Evolutionary conservation across 2,329 filamentous ascomycete genomes (phyloP).

Genomic region (Drechslerella coelobrocha): DNA sequence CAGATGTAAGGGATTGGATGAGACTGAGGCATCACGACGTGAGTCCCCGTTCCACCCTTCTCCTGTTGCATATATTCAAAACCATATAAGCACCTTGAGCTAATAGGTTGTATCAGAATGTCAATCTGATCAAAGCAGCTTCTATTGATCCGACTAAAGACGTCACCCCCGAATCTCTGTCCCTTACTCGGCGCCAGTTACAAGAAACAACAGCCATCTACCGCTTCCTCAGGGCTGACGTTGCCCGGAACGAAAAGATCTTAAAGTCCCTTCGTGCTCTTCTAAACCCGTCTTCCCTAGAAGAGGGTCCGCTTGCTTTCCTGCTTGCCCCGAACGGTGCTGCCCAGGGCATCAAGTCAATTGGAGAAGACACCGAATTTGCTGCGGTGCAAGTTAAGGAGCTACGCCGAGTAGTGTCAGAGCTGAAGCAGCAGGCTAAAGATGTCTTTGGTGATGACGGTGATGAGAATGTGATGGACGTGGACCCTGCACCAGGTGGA

Average conservation of each 20-base stretch:
- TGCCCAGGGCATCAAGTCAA: constrained; percentile 64
- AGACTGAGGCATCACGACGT: constrained; percentile 84
- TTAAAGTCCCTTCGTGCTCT: constrained; percentile 22
- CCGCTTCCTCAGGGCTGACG: constrained; percentile 33
- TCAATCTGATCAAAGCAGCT: constrained; percentile 33
- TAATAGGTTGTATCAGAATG: constrained; percentile 11
- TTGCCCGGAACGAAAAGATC: constrained; percentile 29
- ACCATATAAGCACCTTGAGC: constrained; percentile 26
- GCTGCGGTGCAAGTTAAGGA: constrained; percentile 82
- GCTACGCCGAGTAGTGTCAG: constrained; percentile 72
- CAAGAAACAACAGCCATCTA: constrained; percentile 49
- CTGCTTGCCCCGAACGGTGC: constrained; percentile 63
- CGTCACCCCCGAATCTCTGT: constrained; percentile 38
- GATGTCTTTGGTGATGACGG: constrained; percentile 25
- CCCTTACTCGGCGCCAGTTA: constrained; percentile 36
- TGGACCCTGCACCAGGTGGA: constrained; percentile 56
- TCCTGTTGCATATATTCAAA: not conserved
- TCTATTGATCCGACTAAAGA: constrained; percentile 37
- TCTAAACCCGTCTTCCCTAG: constrained; percentile 20
- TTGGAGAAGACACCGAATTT: constrained; percentile 77
- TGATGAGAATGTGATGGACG: constrained; percentile 55
- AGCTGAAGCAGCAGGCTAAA: constrained; percentile 63
- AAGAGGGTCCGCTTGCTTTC: constrained; percentile 63
- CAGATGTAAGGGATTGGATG: constrained; percentile 78
- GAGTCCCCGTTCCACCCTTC: constrained; percentile 55